These are phyloP conservation scores for Amaranthus cruentus DNA, from an alignment of 148 eudicot genomes.

Conservation along the genomic window DNA sequence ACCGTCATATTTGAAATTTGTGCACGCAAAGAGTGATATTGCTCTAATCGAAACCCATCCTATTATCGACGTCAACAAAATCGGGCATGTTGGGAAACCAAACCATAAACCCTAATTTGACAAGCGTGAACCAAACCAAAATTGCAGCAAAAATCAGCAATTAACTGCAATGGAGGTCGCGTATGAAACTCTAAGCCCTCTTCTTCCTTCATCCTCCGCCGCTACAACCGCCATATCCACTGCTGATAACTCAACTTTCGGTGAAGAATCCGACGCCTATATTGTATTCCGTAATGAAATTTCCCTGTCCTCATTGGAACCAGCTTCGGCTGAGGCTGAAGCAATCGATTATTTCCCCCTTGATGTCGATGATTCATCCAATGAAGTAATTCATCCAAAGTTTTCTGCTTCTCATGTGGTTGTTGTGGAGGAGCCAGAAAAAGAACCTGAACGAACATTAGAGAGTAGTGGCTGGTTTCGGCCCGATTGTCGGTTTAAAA, in stretches of 20 bases:
- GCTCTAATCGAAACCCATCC: too few species aligned
- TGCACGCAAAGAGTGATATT: too few species aligned
- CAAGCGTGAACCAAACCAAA: too few species aligned
- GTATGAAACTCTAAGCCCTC: slow-evolving; percentile 76
- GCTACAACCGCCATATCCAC: slow-evolving; percentile 21
- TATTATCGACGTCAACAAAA: too few species aligned
- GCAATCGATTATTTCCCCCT: slow-evolving; percentile 71
- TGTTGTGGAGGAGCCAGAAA: slow-evolving; percentile 16
- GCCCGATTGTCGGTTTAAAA: slow-evolving; percentile 57
- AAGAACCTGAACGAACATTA: slow-evolving; percentile 38
- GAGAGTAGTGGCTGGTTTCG: slow-evolving; percentile 89
- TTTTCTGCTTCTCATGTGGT: slow-evolving; percentile 12
- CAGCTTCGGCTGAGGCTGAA: slow-evolving; percentile 28
- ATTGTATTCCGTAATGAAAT: slow-evolving; percentile 65
- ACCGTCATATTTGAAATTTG: too few species aligned
- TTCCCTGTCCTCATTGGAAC: slow-evolving; percentile 25
- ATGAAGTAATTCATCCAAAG: slow-evolving; percentile 8
- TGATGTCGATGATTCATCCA: slow-evolving; percentile 25
- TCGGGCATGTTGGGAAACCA: too few species aligned
- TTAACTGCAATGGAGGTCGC: slow-evolving; percentile 31
- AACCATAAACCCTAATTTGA: too few species aligned
- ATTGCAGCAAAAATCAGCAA: too few species aligned
- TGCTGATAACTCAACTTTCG: slow-evolving; percentile 3
- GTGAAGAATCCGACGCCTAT: slow-evolving; percentile 42
- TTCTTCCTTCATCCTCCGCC: slow-evolving; percentile 28